Conservation (phyloP, 306 rosid species). For the Cucurbita moschata region DNA sequence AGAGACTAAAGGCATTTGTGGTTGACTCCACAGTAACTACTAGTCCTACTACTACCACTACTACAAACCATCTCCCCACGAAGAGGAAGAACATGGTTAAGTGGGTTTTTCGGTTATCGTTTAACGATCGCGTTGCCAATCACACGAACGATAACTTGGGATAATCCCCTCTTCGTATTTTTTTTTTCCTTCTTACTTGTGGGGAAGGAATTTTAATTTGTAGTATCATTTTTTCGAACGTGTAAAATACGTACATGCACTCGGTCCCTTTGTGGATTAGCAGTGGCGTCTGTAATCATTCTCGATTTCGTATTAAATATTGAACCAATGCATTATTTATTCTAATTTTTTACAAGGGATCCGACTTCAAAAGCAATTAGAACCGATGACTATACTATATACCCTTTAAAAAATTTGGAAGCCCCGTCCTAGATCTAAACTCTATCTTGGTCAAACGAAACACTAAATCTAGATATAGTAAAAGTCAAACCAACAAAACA, state of each 20-base stretch:
- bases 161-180: not conserved
- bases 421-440: too few relatives aligned
- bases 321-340: not conserved
- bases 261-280: not conserved
- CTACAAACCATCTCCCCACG: not conserved
- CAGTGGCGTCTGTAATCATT: not conserved
- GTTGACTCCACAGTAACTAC: not conserved
- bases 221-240: not conserved
- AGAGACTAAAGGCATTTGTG: not conserved
- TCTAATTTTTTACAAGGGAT: not conserved
- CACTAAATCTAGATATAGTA: too few relatives aligned
- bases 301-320: not conserved
- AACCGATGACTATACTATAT: too few relatives aligned
- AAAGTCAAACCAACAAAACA: too few relatives aligned
- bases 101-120: constrained; percentile 9
- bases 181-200: not conserved
- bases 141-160: not conserved
- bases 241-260: not conserved
- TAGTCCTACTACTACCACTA: not conserved
- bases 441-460: too few relatives aligned
- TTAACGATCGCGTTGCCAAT: not conserved
- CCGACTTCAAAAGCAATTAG: not conserved
- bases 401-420: too few relatives aligned
- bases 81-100: not conserved
- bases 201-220: not conserved